Evolutionary conservation across 257 asterid species (phyloP).

Genomic region (Fraxinus pennsylvanica): DNA sequence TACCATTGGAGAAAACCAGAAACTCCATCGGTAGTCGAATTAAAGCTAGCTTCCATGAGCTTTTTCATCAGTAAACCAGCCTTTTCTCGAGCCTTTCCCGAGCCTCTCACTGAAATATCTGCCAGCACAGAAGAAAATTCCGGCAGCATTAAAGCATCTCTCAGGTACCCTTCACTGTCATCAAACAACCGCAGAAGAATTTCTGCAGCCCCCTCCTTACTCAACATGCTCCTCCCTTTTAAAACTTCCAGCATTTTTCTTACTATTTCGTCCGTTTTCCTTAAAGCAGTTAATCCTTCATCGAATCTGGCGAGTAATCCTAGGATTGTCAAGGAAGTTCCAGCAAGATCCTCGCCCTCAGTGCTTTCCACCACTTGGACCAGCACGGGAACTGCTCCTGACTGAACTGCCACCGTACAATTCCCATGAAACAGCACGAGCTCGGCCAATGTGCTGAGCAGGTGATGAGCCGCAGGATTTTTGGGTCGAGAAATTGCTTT

Average conservation of each 20-base stretch:
- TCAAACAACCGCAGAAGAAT: conserved; percentile 63
- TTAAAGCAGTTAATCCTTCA: conserved; percentile 62
- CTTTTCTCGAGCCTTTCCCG: conserved; percentile 63
- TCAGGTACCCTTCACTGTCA: conserved; percentile 57
- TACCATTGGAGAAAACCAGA: conserved; percentile 23
- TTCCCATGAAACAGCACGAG: conserved; percentile 85
- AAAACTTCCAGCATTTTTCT: conserved; percentile 45
- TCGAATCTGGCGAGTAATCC: conserved; percentile 68
- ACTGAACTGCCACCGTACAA: conserved; percentile 70
- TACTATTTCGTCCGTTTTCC: conserved; percentile 39
- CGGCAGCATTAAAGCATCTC: conserved; percentile 50
- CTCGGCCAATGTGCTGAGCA: conserved; percentile 71
- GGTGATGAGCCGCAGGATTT: conserved; percentile 56
- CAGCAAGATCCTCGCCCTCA: conserved; percentile 58
- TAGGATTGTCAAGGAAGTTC: conserved; percentile 53
- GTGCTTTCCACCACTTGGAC: conserved; percentile 40
- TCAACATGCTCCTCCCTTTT: conserved; percentile 56
- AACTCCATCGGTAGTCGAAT: conserved; percentile 17
- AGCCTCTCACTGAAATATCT: conserved; percentile 69
- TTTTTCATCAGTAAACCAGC: conserved; percentile 66
- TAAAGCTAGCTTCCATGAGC: conserved; percentile 44
- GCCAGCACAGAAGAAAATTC: conserved; percentile 61
- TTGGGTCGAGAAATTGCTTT: conserved; percentile 45
- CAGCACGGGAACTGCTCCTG: conserved; percentile 61
- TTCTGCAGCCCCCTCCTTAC: conserved; percentile 73